Conservation (phyloP, 306 rosid species). For the Hippophae tibetana region DNA sequence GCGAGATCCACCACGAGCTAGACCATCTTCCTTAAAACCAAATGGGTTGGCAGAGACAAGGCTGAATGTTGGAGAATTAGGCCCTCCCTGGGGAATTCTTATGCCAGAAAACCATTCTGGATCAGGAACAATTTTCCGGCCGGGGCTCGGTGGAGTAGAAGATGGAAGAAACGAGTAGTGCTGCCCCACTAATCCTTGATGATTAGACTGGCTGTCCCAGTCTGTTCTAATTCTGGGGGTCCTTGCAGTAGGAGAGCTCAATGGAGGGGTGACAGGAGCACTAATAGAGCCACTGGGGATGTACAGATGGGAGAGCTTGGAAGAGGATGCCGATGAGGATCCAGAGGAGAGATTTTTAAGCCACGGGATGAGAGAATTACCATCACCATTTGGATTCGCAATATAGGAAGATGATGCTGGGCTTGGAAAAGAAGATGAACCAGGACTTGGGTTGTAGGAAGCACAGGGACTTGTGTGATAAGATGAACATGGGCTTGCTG, state of each 20-base stretch:
- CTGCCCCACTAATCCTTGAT: constrained; percentile 42
- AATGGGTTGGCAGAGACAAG: constrained; percentile 72
- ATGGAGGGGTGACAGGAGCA: constrained; percentile 90
- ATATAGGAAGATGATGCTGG: constrained; percentile 60
- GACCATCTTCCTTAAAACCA: constrained; percentile 63
- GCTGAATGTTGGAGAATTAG: constrained; percentile 74
- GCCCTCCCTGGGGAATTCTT: constrained; percentile 54
- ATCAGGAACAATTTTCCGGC: constrained; percentile 45
- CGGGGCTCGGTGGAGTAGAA: constrained; percentile 84
- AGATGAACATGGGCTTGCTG: constrained; percentile 65
- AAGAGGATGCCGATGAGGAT: constrained; percentile 66
- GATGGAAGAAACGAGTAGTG: constrained; percentile 53
- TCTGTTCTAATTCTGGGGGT: constrained; percentile 46
- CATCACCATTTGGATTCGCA: constrained; percentile 46
- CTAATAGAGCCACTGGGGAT: constrained; percentile 63
- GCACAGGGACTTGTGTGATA: constrained; percentile 71
- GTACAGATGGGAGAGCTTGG: constrained; percentile 52
- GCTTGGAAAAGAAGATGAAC: constrained; percentile 82
- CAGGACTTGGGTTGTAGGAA: constrained; percentile 87
- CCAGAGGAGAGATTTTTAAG: constrained; percentile 75
- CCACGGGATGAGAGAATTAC: constrained; percentile 83
- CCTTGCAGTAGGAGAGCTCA: constrained; percentile 79
- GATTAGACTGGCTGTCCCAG: constrained; percentile 52
- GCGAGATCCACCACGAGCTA: constrained; percentile 50
- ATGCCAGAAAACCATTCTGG: constrained; percentile 76